These are phyloP conservation scores for Agarophyton chilense DNA, from an alignment of 23 red algal species.

Conservation along the genomic window DNA sequence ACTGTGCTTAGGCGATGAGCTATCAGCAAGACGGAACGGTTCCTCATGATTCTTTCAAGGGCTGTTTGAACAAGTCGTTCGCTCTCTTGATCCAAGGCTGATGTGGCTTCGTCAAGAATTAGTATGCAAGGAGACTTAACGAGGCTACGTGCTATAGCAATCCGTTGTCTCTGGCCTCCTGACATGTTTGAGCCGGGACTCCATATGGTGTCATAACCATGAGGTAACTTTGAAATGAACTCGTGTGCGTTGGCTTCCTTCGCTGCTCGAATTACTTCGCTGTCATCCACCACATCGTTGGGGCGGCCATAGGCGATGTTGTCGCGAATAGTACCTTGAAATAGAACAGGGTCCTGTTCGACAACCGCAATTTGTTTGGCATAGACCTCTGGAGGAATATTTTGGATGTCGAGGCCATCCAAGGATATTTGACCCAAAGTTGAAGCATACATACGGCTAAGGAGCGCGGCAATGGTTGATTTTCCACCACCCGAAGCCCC, in stretches of 20 bases:
- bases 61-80: constrained; percentile 89
- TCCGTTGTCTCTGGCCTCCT: constrained; percentile 83
- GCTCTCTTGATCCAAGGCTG: constrained; percentile 88
- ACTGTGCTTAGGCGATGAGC: constrained; percentile 92
- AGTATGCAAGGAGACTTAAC: constrained; percentile 75
- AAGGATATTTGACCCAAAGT: constrained; percentile 53
- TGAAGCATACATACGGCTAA: constrained; percentile 78
- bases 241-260: constrained; percentile 80
- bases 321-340: constrained; percentile 78
- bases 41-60: constrained; percentile 70
- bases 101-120: constrained; percentile 90
- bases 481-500: constrained; percentile 83
- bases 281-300: constrained; percentile 44
- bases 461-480: constrained; percentile 66
- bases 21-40: constrained; percentile 87
- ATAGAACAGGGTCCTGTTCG: constrained; percentile 81
- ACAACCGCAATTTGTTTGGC: constrained; percentile 61
- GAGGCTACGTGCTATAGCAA: constrained; percentile 85
- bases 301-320: constrained; percentile 82
- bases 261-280: constrained; percentile 66
- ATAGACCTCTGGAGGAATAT: constrained; percentile 39
- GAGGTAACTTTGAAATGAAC: constrained; percentile 75
- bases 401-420: constrained; percentile 63
- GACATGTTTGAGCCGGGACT: constrained; percentile 78
- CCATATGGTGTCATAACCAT: constrained; percentile 85